Conservation (phyloP, 2,329 filamentous ascomycete genomes). For the Diaporthe sp. region DNA sequence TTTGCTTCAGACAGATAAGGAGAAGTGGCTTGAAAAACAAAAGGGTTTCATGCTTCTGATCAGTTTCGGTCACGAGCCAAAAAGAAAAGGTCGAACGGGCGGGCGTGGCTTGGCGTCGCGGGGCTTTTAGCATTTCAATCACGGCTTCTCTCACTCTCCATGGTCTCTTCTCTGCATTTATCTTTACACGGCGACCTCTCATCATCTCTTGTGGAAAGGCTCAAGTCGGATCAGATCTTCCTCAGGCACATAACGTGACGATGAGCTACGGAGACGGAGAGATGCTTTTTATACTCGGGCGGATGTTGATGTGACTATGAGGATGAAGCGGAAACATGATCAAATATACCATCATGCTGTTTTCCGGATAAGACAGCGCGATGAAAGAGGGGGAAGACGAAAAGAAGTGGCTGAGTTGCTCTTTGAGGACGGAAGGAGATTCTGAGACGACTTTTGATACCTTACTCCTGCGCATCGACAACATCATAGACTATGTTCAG, state of each 20-base stretch:
- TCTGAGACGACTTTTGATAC: slow-evolving; percentile 30
- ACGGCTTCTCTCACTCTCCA: slow-evolving; percentile 28
- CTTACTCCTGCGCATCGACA: slow-evolving; percentile 29
- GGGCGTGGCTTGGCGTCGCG: slow-evolving; percentile 41
- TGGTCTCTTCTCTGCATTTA: slow-evolving; percentile 32
- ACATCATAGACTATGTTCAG: slow-evolving; percentile 38
- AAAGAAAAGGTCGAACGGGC: slow-evolving; percentile 33
- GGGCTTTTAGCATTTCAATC: slow-evolving; percentile 37
- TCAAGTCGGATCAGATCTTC: slow-evolving; percentile 23
- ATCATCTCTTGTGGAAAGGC: slow-evolving; percentile 16
- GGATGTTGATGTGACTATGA: slow-evolving; percentile 31
- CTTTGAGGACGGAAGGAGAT: slow-evolving; percentile 3
- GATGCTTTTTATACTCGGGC: slow-evolving; percentile 36
- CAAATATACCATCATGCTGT: slow-evolving; percentile 25
- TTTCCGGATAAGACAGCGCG: slow-evolving; percentile 10
- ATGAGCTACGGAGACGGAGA: slow-evolving; percentile 19
- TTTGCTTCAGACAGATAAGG: slow-evolving; percentile 13
- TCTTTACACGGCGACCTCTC: slow-evolving; percentile 18
- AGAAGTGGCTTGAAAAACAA: slow-evolving; percentile 27
- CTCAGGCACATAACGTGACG: slow-evolving; percentile 35
- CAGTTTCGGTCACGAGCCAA: slow-evolving; percentile 34
- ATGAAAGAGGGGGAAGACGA: slow-evolving; percentile 7
- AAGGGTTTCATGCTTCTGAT: slow-evolving; percentile 37
- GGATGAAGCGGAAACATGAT: slow-evolving; percentile 24
- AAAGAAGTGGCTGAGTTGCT: slow-evolving; percentile 22